Evolutionary conservation across 768 basidiomycete genomes (phyloP), one percentile per base, ranked within the genome.

Genomic region (Hemileccinum rubropunctum): DNA sequence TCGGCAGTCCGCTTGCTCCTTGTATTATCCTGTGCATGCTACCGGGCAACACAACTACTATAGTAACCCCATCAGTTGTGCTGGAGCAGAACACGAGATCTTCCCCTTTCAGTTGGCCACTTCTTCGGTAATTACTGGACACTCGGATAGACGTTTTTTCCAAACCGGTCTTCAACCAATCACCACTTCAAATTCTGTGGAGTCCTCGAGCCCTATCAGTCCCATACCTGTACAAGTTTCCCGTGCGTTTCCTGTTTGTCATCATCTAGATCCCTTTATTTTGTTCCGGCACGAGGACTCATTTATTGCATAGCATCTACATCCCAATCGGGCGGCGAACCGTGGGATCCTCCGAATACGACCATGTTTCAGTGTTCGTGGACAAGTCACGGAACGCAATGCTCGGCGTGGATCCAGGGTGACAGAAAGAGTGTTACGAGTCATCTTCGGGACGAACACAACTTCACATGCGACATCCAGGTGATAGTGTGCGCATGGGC

Each of bases 281-380:
- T 30, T 30, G 7, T 30, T 8, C 20, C 17, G 5, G 15, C 13
- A 49, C 2, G 23, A 30, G 38, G 13, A 23, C 55, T 65, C 17
- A 58, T 34, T 11, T n/a, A 3, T 41, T 36, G 21, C 20, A 44
- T 42, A 65, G 61, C 52, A 8, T 27, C 45, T 11, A 15, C 42
- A 5, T 15, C 18, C 17, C 34, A 15, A 48, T 32, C 56, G 37
- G 51, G 42, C 13, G 50, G 51, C 15, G 51, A 55, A 30, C 49
- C 47, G 8, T 45, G 43, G 63, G 37, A 37, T 21, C 23, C 27
- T 23, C 15, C 41, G 3, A 38, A 33, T 45, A n/a, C 35, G 23
- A 5, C 21, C 50, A 54, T 39, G n/a, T 67, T 62, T 20, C 47
- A 2, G 8, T 65, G 64, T 32, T 26, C 39, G 50, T 65, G 65